Percentiles rank a stretch among this genome's conserved stretches.
phyloP scores from a whole-genome alignment of 2,329 filamentous ascomycete genomes.

The Nakataea oryzae region DNA sequence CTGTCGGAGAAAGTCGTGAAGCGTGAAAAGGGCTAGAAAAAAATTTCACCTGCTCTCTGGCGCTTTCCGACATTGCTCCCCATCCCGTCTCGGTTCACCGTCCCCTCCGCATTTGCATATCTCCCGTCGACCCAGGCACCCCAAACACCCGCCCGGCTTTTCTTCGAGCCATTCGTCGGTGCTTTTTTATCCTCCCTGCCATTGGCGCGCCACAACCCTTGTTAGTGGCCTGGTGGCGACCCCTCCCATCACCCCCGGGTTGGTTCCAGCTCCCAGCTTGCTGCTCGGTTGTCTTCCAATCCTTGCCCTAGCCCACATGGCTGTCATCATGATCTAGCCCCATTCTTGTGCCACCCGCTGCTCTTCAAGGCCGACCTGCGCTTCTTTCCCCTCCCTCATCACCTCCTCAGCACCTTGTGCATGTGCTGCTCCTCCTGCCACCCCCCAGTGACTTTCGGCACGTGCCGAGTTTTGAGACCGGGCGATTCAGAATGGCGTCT shows the following conservation, averaged over 20 bases:
- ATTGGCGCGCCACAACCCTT: constrained; percentile 1
- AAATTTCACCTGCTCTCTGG: background rate
- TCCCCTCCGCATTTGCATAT: background rate
- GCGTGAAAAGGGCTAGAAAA: constrained; percentile 3
- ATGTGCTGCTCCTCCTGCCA: background rate
- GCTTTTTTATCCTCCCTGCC: background rate
- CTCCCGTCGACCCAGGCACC: background rate
- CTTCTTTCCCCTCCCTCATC: background rate
- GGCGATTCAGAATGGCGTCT: constrained; percentile 10
- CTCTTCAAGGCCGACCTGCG: background rate
- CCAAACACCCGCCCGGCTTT: background rate
- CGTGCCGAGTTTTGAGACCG: background rate
- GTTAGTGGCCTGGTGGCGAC: constrained; percentile 2
- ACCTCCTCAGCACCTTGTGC: background rate
- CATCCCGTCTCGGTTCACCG: background rate
- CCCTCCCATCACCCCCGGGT: background rate
- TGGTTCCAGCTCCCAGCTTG: constrained; percentile 5
- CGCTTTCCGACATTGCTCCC: background rate
- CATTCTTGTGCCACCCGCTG: background rate
- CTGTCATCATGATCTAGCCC: constrained; percentile 17
- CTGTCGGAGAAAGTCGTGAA: constrained; percentile 2
- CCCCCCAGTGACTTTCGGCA: background rate
- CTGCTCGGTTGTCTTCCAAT: constrained; percentile 5
- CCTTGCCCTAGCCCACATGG: constrained; percentile 12
- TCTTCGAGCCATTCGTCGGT: background rate